Base-by-base conservation (phyloP, 2,329 filamentous ascomycete species). In the Parastagonospora avenae region DNA sequence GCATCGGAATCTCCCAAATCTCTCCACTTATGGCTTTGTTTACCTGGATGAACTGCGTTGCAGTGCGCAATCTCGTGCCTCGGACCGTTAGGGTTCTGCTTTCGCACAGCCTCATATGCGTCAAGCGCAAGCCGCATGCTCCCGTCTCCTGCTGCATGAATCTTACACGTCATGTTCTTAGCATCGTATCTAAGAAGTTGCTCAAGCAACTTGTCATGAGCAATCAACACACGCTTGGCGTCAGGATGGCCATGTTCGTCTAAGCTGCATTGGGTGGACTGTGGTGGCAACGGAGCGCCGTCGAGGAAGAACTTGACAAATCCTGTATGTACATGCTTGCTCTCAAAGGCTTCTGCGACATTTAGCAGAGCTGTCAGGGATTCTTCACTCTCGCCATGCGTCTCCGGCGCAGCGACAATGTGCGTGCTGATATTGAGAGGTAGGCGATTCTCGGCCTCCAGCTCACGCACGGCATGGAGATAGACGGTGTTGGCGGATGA, bases 301-400 rank as follows among this genome's bases (percentile, higher is more conserved):
- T 74, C 71, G 27, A 74, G 60, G 46, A 70, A 62, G 44, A 74
- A 63, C 43, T 74, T 74, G 14, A 73, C 65, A 48, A 74, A 74
- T 7, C 59, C 56, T 1, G 70, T 70, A 27, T 65, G 48, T 4
- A 71, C 56, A 49, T 70, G 68, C 31, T 60, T 51, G 12, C 62
- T 70, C 9, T 59, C 52, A 46, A 64, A 62, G 2, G 42, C 42
- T 2, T 61, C 57, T 1, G 67, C 66, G 7, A 57, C 40, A 11
- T 68, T 62, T 9, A 72, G 46, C 8, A 70, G 52, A 8, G 49
- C 42, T 8, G 60, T 46, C 4, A 68, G 46, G 11, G 50, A 62
- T 15, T 43, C 35, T n/a, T 52, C 48, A 6, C 36, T 37, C 15
- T 60, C 57, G 3, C 29, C 36, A 11, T 44, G 47, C 12, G 52